Base-by-base conservation (phyloP, 352 stramenopile species). In the Thraustotheca clavata region DNA sequence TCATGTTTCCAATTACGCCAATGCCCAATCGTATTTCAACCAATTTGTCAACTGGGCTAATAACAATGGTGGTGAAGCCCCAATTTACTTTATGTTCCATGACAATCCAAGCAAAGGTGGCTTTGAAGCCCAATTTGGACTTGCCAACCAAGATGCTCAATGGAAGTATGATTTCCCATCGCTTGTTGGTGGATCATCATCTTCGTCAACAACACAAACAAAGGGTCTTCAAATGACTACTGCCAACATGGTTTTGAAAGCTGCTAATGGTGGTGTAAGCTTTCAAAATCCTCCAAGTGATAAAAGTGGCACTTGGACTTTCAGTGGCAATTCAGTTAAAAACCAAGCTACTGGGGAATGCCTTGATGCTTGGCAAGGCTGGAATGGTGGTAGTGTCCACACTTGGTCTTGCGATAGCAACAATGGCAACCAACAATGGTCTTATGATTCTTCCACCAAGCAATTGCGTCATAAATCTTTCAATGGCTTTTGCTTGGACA, bases 371-470 rank as follows among this genome's bases (percentile, higher is more conserved):
- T 87, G 82, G 59, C 67, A 89, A 50, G 32, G 16, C 1, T 75
- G 61, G 65, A 70, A 87, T 60, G 80, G 77, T 14, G 78, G 74
- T 12, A 75, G 68, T 14, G 80, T 88, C n/a, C 78, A 82, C 49
- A 69, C 81, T 31, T 88, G 76, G 50, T 63, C 62, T 22, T 89
- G 80, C 54, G 69, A 83, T 24, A 72, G 79, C 24, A 68, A 62
- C 16, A 75, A 87, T 55, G 24, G 12, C n/a, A 88, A 89, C 69
- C 80, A 89, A 67, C 84, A 86, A 50, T 89, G 78, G 79, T 71
- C 41, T 32, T 85, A 74, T 48, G 73, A 89, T n/a, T 67, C 67
- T 22, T 24, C 67, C 1, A 83, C 80, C 1, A 69, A 73, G 0
- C 67, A 74, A 52, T 62, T 89, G 0, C 72, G 67, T 27, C 76